Evolutionary conservation across 2,329 filamentous ascomycete species (phyloP).

Genomic region (Penicillium sp.): DNA sequence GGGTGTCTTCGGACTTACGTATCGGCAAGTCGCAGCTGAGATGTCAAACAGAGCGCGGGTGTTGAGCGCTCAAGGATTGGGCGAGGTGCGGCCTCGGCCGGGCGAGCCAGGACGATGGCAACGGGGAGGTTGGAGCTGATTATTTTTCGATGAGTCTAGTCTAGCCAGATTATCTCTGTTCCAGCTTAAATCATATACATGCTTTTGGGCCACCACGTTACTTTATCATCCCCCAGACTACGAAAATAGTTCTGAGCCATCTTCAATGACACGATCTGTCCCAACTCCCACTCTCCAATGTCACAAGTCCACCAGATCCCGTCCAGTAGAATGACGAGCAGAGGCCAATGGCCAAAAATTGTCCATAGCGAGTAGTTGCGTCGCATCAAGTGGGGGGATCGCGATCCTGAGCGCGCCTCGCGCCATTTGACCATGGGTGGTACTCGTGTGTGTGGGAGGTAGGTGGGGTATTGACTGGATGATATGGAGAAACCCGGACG

Average conservation of each 20-base stretch:
- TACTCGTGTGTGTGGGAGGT: neutral
- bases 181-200: neutral
- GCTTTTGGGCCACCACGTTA: neutral
- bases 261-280: constrained; percentile 24
- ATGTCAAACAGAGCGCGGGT: neutral
- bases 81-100: neutral
- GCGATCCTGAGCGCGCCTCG: neutral
- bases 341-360: constrained; percentile 15
- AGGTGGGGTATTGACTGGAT: neutral
- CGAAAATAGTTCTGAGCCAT: constrained; percentile 13
- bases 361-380: neutral
- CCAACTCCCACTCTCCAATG: constrained; percentile 30
- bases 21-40: neutral
- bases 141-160: too few relatives aligned
- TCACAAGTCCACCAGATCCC: constrained; percentile 39
- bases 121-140: neutral
- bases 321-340: constrained; percentile 32
- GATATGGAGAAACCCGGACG: neutral
- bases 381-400: neutral
- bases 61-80: neutral
- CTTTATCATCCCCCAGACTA: neutral
- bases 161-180: neutral
- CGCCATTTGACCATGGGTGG: neutral
- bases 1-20: neutral
- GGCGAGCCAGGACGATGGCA: neutral